phyloP scores from a whole-genome alignment of 129 eudicot species.

The Arctium minus region DNA sequence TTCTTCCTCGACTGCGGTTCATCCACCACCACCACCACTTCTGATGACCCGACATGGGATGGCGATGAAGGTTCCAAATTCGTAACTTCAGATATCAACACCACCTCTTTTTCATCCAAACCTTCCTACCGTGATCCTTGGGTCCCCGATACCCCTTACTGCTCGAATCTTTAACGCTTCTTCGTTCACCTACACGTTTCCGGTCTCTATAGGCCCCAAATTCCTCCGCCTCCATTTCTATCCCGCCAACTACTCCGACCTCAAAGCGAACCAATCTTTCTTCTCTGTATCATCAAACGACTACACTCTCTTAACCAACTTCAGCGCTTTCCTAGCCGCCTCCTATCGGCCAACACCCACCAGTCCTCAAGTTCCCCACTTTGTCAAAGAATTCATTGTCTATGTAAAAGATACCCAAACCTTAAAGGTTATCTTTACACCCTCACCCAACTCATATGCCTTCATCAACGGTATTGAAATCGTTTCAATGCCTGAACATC shows the following conservation, averaged over 20 bases:
- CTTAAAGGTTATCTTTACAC: constrained; percentile 41
- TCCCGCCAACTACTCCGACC: constrained; percentile 28
- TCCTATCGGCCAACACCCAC: too few relatives aligned
- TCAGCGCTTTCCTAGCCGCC: too few relatives aligned
- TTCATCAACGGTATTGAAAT: constrained; percentile 65
- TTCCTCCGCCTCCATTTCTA: too few relatives aligned
- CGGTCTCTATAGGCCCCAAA: too few relatives aligned
- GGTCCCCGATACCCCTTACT: not conserved
- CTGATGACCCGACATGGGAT: too few relatives aligned
- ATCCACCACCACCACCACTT: not conserved
- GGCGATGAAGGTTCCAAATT: constrained; percentile 24
- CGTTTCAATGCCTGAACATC: constrained; percentile 46
- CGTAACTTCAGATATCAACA: not conserved
- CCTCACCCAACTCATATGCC: constrained; percentile 40
- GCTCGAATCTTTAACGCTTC: too few relatives aligned
- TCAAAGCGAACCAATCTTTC: not conserved
- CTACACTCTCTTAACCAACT: too few relatives aligned
- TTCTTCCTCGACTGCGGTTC: constrained; percentile 25
- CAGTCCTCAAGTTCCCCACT: too few relatives aligned
- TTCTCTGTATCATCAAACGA: too few relatives aligned
- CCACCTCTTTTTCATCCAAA: not conserved
- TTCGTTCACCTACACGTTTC: too few relatives aligned
- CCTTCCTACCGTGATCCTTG: not conserved
- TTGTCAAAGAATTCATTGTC: too few relatives aligned
- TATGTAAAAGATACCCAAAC: too few relatives aligned